Evolutionary conservation across 2,329 filamentous ascomycete species (phyloP).

Genomic region (Beauveria australis): DNA sequence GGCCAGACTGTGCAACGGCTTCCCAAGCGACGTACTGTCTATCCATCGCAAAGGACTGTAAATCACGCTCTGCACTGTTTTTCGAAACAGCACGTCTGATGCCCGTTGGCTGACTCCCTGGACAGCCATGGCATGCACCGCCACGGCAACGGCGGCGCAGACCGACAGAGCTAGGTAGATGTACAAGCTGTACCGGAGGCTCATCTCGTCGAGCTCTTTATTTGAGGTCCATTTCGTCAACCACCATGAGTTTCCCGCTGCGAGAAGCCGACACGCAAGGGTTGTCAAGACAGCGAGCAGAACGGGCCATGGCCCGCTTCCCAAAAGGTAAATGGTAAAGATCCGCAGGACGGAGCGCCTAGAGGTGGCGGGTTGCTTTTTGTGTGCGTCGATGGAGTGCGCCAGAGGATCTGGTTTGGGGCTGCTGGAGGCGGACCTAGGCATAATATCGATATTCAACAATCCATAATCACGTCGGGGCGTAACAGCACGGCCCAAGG

Average conservation of each 20-base stretch:
- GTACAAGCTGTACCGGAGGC: neutral
- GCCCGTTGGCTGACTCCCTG: constrained; percentile 1
- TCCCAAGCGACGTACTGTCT: constrained; percentile 3
- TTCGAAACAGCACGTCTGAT: constrained; percentile 2
- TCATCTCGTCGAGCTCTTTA: neutral
- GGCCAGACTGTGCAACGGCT: constrained; percentile 3
- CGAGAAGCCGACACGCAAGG: neutral
- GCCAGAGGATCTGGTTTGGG: neutral
- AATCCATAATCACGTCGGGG: neutral
- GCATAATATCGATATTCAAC: neutral
- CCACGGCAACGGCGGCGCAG: neutral
- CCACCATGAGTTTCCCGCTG: constrained; percentile 11
- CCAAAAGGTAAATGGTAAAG: constrained; percentile 3
- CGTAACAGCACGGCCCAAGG: neutral
- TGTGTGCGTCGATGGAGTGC: neutral
- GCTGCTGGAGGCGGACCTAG: neutral
- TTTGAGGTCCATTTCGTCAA: constrained; percentile 9
- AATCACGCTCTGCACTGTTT: neutral
- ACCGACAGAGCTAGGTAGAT: constrained; percentile 9
- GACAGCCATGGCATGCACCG: constrained; percentile 3
- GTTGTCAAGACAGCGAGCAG: neutral
- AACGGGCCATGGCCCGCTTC: neutral
- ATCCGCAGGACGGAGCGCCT: neutral
- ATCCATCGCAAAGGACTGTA: constrained; percentile 7
- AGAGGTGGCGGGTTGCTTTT: too few relatives aligned